Conservation (phyloP, 139 green algal genomes). For the Chlamydomonas sp. region DNA sequence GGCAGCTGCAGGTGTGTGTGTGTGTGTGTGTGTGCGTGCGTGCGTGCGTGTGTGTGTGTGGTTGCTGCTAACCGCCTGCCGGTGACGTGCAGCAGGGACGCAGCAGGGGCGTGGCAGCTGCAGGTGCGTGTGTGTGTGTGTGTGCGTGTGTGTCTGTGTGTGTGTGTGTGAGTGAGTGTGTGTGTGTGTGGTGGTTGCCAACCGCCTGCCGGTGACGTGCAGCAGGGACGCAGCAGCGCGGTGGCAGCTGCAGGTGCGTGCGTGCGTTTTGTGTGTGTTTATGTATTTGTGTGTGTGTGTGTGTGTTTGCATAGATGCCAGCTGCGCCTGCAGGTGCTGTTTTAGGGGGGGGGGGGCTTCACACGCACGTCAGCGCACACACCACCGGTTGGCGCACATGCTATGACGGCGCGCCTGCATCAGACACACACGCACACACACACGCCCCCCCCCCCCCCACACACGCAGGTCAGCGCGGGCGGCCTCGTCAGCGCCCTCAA, state of each 20-base stretch:
- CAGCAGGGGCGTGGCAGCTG: conserved; percentile 71
- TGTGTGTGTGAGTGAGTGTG: too few species aligned
- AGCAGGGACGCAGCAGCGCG: neutral
- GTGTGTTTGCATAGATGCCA: conserved; percentile 77
- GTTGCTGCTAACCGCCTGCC: conserved; percentile 95
- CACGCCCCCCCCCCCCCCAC: too few species aligned
- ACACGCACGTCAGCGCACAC: too few species aligned
- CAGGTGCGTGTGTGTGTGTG: conserved; percentile 52
- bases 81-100: conserved; percentile 69
- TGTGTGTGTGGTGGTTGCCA: too few species aligned
- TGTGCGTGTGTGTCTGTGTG: too few species aligned
- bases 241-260: neutral
- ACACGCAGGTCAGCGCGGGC: conserved; percentile 74
- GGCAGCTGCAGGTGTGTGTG: neutral
- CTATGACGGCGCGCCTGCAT: too few species aligned
- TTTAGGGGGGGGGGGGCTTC: too few species aligned
- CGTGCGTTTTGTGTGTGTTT: neutral
- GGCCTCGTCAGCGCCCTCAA: conserved; percentile 90
- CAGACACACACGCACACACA: too few species aligned
- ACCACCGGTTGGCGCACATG: too few species aligned
- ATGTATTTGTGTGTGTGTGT: neutral
- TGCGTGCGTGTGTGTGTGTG: conserved; percentile 35
- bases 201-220: too few species aligned
- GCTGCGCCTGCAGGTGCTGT: too few species aligned
- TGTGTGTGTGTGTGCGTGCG: neutral